Conservation (phyloP, 768 basidiomycete species). For the Lentinula lateritia region DNA sequence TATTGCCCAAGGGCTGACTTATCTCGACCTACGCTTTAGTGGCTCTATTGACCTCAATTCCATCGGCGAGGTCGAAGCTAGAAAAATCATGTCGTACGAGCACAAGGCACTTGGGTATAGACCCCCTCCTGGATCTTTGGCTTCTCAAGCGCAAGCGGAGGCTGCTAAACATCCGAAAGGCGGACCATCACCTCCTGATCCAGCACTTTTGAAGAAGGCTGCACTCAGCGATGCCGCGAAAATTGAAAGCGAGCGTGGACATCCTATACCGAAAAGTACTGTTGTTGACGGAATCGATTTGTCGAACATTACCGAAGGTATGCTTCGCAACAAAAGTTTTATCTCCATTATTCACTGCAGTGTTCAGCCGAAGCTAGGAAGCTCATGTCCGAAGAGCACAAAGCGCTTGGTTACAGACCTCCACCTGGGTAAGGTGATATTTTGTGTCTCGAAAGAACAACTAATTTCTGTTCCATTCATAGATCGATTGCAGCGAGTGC, state of each 20-base stretch:
- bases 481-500: constrained; percentile 25
- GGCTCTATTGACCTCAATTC: constrained; percentile 8
- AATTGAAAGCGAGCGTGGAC: constrained; percentile 10
- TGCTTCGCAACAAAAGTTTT: not conserved
- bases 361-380: constrained; percentile 20
- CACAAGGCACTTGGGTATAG: constrained; percentile 30
- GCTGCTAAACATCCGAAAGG: constrained; percentile 25
- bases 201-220: constrained; percentile 6
- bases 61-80: constrained; percentile 19
- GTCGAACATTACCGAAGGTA: constrained; percentile 8
- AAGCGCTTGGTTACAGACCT: constrained; percentile 26
- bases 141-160: constrained; percentile 25
- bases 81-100: constrained; percentile 28
- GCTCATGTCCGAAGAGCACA: constrained; percentile 29
- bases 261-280: constrained; percentile 5
- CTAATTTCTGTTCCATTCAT: not conserved
- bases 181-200: not conserved
- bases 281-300: constrained; percentile 9
- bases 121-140: constrained; percentile 28
- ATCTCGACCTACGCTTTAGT: not conserved
- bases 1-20: not conserved
- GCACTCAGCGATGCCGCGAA: constrained; percentile 10
- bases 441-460: too few relatives aligned
- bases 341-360: not conserved
- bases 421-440: constrained; percentile 15